Conservation (phyloP, 345 rosid genomes). For the Brassica cretica region DNA sequence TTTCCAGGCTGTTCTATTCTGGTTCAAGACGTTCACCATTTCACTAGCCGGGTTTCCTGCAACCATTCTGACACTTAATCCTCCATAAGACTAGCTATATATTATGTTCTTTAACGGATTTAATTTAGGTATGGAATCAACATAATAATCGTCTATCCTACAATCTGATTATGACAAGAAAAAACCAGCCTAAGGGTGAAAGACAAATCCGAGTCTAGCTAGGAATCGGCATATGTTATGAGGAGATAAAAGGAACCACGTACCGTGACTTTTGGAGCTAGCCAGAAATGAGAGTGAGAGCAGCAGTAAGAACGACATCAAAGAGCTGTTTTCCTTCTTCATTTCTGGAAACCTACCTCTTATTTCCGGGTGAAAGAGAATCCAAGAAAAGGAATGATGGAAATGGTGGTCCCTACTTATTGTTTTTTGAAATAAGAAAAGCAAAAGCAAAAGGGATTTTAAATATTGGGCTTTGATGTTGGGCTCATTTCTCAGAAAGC, state of each 20-base stretch:
- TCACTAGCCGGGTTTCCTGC: constrained; percentile 81
- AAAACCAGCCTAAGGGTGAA: neutral
- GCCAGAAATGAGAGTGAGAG: constrained; percentile 47
- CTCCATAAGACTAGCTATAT: neutral
- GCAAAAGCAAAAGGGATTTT: neutral
- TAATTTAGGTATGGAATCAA: neutral
- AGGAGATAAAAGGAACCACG: neutral
- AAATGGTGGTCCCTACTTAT: neutral
- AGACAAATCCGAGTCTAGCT: constrained; percentile 10
- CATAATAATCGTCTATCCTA: neutral
- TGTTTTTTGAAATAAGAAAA: neutral
- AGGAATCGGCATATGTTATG: constrained; percentile 21
- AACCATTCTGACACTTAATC: neutral
- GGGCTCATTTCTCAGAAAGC: neutral
- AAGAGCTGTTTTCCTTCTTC: constrained; percentile 23
- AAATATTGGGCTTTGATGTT: constrained; percentile 12
- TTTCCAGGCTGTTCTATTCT: constrained; percentile 63
- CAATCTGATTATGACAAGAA: neutral
- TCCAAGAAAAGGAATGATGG: neutral
- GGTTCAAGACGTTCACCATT: constrained; percentile 72
- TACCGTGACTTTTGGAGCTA: constrained; percentile 63
- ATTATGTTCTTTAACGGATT: neutral
- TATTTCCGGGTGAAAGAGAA: neutral
- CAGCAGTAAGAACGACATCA: constrained; percentile 38
- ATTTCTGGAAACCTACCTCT: neutral